phyloP scores from a whole-genome alignment of 495 filamentous ascomycete species.

The Friedmanniomyces endolithicus region DNA sequence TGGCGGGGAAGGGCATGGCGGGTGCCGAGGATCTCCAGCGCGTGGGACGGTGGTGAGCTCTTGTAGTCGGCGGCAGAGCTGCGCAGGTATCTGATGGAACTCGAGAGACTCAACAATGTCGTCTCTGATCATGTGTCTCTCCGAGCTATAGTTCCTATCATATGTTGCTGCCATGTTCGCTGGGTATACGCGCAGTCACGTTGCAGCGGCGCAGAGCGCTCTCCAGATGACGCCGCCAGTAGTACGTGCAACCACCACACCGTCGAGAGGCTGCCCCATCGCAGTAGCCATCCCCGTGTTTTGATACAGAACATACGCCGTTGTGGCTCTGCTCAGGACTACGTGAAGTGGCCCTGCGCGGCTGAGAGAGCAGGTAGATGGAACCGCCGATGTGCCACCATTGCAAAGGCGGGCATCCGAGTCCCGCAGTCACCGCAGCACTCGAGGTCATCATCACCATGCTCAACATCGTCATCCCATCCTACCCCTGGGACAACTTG shows the following conservation, averaged over 20 bases:
- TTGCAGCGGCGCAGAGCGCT: background rate
- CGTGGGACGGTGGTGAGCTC: too few relatives aligned
- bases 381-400: slow-evolving; percentile 58
- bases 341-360: background rate
- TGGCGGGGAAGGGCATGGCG: too few relatives aligned
- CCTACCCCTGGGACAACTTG: background rate
- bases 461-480: slow-evolving; percentile 28
- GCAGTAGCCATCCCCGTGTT: too few relatives aligned
- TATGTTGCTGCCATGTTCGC: background rate
- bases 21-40: too few relatives aligned
- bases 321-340: too few relatives aligned
- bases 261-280: too few relatives aligned
- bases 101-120: background rate
- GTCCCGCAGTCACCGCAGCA: slow-evolving; percentile 49
- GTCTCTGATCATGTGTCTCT: background rate
- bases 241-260: too few relatives aligned
- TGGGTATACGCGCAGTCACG: background rate
- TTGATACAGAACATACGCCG: too few relatives aligned
- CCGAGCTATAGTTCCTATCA: background rate
- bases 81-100: too few relatives aligned
- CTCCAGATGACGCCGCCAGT: background rate
- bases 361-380: slow-evolving; percentile 31
- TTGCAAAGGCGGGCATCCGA: slow-evolving; percentile 57
- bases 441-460: slow-evolving; percentile 20
- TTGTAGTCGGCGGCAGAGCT: too few relatives aligned